Evolutionary conservation across 2,329 filamentous ascomycete genomes (phyloP).

Genomic region (Claviceps maximensis): DNA sequence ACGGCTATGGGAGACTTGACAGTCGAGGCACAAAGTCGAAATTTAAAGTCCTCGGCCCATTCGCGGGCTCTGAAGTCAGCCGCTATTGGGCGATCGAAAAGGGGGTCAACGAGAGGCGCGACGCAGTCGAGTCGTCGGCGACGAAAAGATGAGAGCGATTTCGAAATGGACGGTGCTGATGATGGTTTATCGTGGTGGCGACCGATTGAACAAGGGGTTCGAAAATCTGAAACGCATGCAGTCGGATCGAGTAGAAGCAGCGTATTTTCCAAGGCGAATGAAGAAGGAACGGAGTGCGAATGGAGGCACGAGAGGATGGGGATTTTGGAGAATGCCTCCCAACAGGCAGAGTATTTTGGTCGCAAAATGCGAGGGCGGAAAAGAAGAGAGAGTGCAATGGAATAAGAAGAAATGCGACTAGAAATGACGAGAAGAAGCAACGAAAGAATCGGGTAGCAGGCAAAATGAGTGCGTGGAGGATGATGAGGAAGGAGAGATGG

Average conservation of each 20-base stretch:
- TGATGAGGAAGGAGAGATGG: background rate
- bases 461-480: conserved; percentile 3
- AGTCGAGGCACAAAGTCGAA: background rate
- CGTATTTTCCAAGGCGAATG: background rate
- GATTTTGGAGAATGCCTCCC: background rate
- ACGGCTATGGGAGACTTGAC: conserved; percentile 9
- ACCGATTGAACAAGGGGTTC: background rate
- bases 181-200: background rate
- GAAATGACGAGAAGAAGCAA: conserved; percentile 1
- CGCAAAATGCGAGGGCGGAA: background rate
- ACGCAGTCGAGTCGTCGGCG: background rate
- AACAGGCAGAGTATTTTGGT: background rate
- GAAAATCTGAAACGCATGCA: conserved; percentile 4
- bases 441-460: background rate
- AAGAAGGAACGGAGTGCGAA: background rate
- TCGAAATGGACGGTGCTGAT: background rate
- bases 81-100: background rate
- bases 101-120: background rate
- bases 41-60: background rate
- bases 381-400: background rate
- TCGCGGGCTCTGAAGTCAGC: background rate
- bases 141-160: background rate
- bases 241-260: background rate
- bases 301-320: background rate
- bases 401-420: background rate